Base-by-base conservation (phyloP, 441 rosid genomes). In the Euphorbia corollata region DNA sequence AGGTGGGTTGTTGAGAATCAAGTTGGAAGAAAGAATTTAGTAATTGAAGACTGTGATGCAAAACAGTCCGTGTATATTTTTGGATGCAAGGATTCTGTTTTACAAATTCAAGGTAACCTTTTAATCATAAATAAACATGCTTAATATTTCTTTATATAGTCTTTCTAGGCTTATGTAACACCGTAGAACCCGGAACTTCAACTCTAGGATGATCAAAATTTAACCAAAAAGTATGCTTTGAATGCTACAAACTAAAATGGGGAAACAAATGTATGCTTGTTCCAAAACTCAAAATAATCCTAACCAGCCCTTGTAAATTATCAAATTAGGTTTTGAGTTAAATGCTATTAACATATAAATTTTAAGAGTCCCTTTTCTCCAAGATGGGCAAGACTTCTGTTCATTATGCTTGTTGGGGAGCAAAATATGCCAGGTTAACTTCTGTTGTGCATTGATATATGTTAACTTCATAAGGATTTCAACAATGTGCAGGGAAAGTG, bases 1-100 rank as follows among this genome's bases (percentile, higher is more conserved):
- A 94, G 99, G 78, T 94, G 99, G 99, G 88, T 80, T 51, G 90
- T 94, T 73, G 99, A 94, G 80, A 89, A 94, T 80, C 99, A 94
- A 74, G 77, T 89, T 75, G 99, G 97, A 64, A 83, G 68, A 72
- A 89, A 94, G 81, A 80, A 83, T 76, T 81, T 94, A 82, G 85
- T 82, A 48, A 91, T 94, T 71, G 90, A 85, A 79, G 90, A 94
- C 22, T 91, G 99, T 82, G 94, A 94, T 83, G 65, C 98, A 53
- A 94, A 85, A 73, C 97, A 94, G 68, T 83, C 97, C 36, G 99
- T 94, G 4, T 94, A 94, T 67, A 73, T 87, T 70, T 94, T 72
- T 83, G 97, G 97, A 71, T 94, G 99, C 92, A 94, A 91, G 78
- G 96, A 94, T 77, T 91, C 99, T 47, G 87, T 91, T 84, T 70